A percentile compares a stretch with the other conserved stretches of the same genome.
Evolutionary conservation across 257 asterid species (phyloP).

Genomic region (Penstemon davidsonii): DNA sequence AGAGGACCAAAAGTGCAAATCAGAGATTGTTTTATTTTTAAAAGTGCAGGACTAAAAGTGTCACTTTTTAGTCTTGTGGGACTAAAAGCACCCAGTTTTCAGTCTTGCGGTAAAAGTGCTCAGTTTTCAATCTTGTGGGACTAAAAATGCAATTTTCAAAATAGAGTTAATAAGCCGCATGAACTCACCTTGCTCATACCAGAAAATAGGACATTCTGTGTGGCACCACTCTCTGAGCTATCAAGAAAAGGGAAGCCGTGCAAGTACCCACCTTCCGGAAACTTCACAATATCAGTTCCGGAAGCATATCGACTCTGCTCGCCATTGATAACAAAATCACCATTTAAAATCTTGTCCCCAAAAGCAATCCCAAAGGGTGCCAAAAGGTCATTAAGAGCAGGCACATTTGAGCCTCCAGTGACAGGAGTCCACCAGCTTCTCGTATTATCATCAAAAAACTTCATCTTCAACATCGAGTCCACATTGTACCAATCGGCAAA

Average conservation of each 20-base stretch:
- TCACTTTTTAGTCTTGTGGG: too few species aligned
- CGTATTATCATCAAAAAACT: conserved; percentile 94
- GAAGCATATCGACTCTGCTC: conserved; percentile 98
- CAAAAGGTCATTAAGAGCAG: conserved; percentile 94
- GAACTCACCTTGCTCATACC: conserved; percentile 83
- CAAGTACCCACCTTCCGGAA: conserved; percentile 91
- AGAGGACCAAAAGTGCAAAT: too few species aligned
- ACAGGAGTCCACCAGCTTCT: conserved; percentile 99
- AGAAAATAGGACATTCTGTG: conserved; percentile 78
- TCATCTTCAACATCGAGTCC: conserved; percentile 96
- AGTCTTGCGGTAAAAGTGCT: too few species aligned
- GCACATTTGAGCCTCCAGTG: conserved; percentile 95
- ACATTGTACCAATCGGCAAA: conserved; percentile 99
- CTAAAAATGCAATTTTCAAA: not conserved
- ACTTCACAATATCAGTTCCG: conserved; percentile 86
- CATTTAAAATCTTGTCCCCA: conserved; percentile 95
- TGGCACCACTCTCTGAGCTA: conserved; percentile 97
- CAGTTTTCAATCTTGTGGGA: too few species aligned
- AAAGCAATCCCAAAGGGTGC: conserved; percentile 93
- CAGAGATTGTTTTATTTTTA: too few species aligned
- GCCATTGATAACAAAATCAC: conserved; percentile 84
- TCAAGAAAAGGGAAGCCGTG: conserved; percentile 93
- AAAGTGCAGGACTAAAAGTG: too few species aligned
- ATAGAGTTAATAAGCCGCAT: conserved; percentile 11
- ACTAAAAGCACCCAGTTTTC: too few species aligned